Conservation (phyloP, 2,329 filamentous ascomycete species). For the Chrysoporthe deuterocubensis region DNA sequence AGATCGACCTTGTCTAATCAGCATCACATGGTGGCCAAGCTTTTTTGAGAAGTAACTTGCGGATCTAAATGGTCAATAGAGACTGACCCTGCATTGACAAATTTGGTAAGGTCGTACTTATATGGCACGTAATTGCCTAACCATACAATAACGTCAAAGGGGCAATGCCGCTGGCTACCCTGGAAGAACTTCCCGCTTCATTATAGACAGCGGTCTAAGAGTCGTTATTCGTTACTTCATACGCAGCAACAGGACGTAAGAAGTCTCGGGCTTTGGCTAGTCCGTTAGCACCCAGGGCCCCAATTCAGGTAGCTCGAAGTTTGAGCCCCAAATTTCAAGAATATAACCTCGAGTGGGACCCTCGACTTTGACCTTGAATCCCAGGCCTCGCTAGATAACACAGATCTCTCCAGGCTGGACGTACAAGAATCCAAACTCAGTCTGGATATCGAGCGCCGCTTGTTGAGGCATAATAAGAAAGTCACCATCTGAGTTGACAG, state of each 20-base stretch:
- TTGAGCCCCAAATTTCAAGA: constrained; percentile 58
- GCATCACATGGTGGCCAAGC: too few species aligned
- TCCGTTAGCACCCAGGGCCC: constrained; percentile 64
- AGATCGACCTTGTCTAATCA: too few species aligned
- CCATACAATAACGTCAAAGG: constrained; percentile 71
- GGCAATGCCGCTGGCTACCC: constrained; percentile 57
- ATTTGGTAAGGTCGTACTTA: constrained; percentile 70
- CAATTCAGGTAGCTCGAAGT: constrained; percentile 62
- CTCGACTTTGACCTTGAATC: constrained; percentile 11
- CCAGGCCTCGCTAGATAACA: constrained; percentile 64
- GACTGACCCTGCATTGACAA: constrained; percentile 65
- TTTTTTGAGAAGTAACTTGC: too few species aligned
- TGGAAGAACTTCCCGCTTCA: too few species aligned
- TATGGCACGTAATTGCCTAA: constrained; percentile 71
- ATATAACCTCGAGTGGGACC: constrained; percentile 56
- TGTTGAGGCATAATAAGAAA: constrained; percentile 70
- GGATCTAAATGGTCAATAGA: constrained; percentile 70
- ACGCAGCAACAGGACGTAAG: constrained; percentile 61
- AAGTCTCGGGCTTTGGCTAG: constrained; percentile 65
- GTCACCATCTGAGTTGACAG: constrained; percentile 55
- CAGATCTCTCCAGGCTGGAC: constrained; percentile 68
- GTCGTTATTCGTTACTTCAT: constrained; percentile 46
- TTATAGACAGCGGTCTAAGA: too few species aligned
- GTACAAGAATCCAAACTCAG: constrained; percentile 64
- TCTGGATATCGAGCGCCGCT: constrained; percentile 66